Percentiles rank a stretch among this genome's conserved stretches.
These are phyloP conservation scores for Fomitopsis pinicola DNA, from an alignment of 1,284 basidiomycete genomes.

Conservation along the genomic window DNA sequence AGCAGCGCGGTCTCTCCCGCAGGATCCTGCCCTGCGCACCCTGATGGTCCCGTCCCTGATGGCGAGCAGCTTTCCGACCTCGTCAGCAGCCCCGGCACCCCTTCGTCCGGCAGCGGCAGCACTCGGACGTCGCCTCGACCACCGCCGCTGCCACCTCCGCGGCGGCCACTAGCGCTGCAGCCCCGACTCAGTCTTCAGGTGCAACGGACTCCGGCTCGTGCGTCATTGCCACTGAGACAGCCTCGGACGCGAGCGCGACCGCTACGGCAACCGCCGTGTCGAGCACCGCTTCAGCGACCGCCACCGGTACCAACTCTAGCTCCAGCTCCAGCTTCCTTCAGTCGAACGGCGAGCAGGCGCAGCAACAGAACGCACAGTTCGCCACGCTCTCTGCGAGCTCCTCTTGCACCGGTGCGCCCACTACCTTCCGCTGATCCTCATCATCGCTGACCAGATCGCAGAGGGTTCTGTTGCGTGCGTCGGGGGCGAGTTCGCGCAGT, in stretches of 20 bases:
- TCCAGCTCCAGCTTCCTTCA: conserved; percentile 27
- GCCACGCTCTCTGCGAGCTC: conserved; percentile 34
- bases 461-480: conserved; percentile 45
- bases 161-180: background rate
- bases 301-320: conserved; percentile 10
- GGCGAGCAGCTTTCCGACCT: conserved; percentile 46
- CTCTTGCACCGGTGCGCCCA: conserved; percentile 32
- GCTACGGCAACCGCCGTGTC: background rate
- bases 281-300: background rate
- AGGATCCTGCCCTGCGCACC: conserved; percentile 37
- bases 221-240: conserved; percentile 6
- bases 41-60: conserved; percentile 39
- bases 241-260: background rate
- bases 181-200: background rate
- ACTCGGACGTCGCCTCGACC: background rate
- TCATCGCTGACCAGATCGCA: conserved; percentile 9
- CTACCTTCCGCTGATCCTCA: background rate
- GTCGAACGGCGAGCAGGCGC: conserved; percentile 45
- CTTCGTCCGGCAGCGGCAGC: background rate
- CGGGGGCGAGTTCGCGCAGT: conserved; percentile 32
- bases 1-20: conserved; percentile 28
- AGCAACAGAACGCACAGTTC: conserved; percentile 48
- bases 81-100: conserved; percentile 38
- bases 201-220: background rate
- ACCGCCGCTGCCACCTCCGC: conserved; percentile 10